Evolutionary conservation across 164 flowering plant genomes (phyloP).

Genomic region (Liriodendron chinense): DNA sequence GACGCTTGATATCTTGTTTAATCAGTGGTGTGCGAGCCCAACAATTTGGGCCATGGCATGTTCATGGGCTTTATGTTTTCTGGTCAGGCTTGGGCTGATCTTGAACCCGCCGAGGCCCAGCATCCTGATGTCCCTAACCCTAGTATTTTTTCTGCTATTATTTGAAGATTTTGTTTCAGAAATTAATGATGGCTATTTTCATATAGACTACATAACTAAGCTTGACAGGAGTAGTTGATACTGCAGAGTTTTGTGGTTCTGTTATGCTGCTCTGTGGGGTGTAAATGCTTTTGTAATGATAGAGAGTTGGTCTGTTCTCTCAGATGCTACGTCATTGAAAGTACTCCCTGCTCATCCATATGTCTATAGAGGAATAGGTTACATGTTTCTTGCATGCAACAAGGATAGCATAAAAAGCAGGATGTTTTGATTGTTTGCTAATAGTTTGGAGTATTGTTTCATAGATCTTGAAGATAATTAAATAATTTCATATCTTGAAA

Average conservation of each 20-base stretch:
- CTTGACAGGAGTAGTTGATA: too few relatives aligned
- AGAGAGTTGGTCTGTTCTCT: neutral
- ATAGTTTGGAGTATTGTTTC: neutral
- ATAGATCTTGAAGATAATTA: neutral
- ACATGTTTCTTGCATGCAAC: neutral
- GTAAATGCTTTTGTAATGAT: neutral
- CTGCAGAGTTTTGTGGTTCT: neutral
- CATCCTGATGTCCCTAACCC: too few relatives aligned
- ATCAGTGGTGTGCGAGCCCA: too few relatives aligned
- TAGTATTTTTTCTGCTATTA: too few relatives aligned
- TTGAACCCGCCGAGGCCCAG: too few relatives aligned
- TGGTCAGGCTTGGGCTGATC: too few relatives aligned
- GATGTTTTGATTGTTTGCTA: neutral
- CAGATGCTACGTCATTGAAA: neutral
- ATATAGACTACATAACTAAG: too few relatives aligned
- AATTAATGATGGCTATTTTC: too few relatives aligned
- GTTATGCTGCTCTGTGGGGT: neutral
- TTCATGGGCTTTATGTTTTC: neutral
- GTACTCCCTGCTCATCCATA: neutral
- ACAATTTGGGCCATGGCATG: neutral
- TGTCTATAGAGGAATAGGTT: neutral
- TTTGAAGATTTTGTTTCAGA: too few relatives aligned
- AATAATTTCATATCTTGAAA: too few relatives aligned
- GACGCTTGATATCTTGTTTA: too few relatives aligned
- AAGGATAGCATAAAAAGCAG: neutral